Evolutionary conservation across 2,329 filamentous ascomycete genomes (phyloP), one percentile per base, ranked within the genome.

Genomic region (Fusarium torreyae): DNA sequence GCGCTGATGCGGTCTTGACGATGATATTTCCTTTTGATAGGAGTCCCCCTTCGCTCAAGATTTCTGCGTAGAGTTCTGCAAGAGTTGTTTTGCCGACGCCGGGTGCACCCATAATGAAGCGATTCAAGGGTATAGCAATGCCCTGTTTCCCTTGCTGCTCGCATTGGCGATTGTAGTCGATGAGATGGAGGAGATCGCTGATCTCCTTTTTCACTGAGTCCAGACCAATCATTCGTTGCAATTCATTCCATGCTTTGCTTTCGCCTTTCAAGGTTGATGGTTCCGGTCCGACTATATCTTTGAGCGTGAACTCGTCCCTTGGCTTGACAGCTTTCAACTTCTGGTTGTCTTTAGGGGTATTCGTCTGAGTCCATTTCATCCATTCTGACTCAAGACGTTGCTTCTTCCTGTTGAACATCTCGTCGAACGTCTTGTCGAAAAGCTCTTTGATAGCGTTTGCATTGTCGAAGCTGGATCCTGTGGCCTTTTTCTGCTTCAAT

Each of bases 71-170:
- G 5, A 57, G 26, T 3, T 15, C 28, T 2, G 53, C 53, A 8
- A 57, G 18, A 11, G 44, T 57, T 7, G 53, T 57, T 8, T 57
- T 57, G 15, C 53, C 53, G 2, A 40, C 36, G 13, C 53, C 53
- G 5, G 53, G 43, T 5, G 20, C 15, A 17, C 53, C 53, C 5
- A 57, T 22, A 1, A 57, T 50, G 28, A 33, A 49, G 7, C 26
- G 53, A 11, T 57, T 57, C 11, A 31, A 33, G 9, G 8, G 39
- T 7, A 39, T 31, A 9, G 34, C 6, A 0, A 49, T 13, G 2
- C 34, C 33, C 7, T 34, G 24, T n/a, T 39, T 8, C n/a, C 36
- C 53, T 14, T 39, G 34, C 11, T 17, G 20, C 43, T 40, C n/a
- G n/a, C 17, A 36, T 7, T 57, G 44, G 14, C 28, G n/a, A 34